Evolutionary conservation across 108 stramenopile genomes (phyloP).

Genomic region (Cylindrotheca closterium): DNA sequence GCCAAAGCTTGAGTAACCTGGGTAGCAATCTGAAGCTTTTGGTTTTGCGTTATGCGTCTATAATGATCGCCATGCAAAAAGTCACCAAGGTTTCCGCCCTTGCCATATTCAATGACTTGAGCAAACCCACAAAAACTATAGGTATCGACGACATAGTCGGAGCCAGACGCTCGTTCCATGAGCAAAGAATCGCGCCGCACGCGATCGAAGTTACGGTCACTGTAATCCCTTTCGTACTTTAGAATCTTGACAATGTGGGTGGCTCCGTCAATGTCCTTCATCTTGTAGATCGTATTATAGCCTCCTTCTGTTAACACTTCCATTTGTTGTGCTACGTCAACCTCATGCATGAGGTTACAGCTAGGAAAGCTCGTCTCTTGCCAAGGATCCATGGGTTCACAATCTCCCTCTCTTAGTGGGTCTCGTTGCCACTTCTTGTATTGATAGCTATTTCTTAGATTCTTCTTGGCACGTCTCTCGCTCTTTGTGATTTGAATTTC

Average conservation of each 20-base stretch:
- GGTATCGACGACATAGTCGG: slow-evolving; percentile 61
- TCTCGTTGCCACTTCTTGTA: too few species aligned
- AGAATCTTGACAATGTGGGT: slow-evolving; percentile 70
- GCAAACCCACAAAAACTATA: slow-evolving; percentile 83
- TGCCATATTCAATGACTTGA: too few species aligned
- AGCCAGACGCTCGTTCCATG: slow-evolving; percentile 65
- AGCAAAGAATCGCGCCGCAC: slow-evolving; percentile 80
- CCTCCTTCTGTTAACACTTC: background rate
- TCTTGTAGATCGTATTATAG: background rate
- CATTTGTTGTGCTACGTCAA: slow-evolving; percentile 47
- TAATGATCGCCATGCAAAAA: too few species aligned
- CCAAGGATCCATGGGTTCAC: too few species aligned
- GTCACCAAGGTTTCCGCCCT: too few species aligned
- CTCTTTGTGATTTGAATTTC: too few species aligned
- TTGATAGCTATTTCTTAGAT: too few species aligned
- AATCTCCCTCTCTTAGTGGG: too few species aligned
- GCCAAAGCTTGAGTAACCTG: too few species aligned
- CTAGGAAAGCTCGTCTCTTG: slow-evolving; percentile 58
- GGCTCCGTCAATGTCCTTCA: slow-evolving; percentile 3
- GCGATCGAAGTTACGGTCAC: slow-evolving; percentile 75
- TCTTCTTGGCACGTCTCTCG: too few species aligned
- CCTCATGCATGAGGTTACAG: slow-evolving; percentile 78
- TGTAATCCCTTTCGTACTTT: slow-evolving; percentile 63
- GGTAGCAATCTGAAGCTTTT: too few species aligned
- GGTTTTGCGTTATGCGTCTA: too few species aligned